Evolutionary conservation across 129 eudicot genomes (phyloP).

Genomic region (Glebionis coronaria): DNA sequence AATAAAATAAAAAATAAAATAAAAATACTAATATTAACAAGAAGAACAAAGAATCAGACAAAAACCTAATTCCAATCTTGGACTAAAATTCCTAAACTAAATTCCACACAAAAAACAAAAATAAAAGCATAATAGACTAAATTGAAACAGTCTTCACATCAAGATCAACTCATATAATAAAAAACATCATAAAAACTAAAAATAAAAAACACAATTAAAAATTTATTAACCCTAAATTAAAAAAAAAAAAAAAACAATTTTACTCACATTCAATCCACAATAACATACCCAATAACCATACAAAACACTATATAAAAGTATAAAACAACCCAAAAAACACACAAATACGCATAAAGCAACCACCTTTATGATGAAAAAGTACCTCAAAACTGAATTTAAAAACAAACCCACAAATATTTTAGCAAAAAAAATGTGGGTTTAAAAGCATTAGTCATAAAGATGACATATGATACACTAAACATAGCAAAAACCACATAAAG

Average conservation of each 20-base stretch:
- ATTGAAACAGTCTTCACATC: conserved; percentile 9
- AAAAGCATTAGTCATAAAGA: conserved; percentile 1
- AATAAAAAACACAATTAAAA: not conserved
- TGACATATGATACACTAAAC: not conserved
- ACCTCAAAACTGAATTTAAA: conserved; percentile 29
- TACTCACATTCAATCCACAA: conserved; percentile 16
- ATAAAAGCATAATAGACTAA: not conserved
- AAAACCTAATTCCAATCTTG: conserved; percentile 30
- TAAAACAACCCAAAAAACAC: conserved; percentile 11
- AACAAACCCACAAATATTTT: conserved; percentile 27
- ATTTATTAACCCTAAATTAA: not conserved
- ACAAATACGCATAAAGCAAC: not conserved
- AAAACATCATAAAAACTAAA: conserved; percentile 17
- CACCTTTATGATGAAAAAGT: conserved; percentile 12
- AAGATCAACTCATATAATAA: conserved; percentile 8
- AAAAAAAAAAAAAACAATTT: not conserved
- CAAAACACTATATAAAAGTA: not conserved
- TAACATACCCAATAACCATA: conserved; percentile 8
- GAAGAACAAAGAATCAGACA: conserved; percentile 21
- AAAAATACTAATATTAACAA: conserved; percentile 5
- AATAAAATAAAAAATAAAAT: not conserved
- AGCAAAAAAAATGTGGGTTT: conserved; percentile 28
- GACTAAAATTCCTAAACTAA: conserved; percentile 24
- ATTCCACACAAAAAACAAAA: conserved; percentile 27
- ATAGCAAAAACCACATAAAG: conserved; percentile 12